Evolutionary conservation across 179 eudicot genomes (phyloP).

Genomic region (Spergularia azorica): DNA sequence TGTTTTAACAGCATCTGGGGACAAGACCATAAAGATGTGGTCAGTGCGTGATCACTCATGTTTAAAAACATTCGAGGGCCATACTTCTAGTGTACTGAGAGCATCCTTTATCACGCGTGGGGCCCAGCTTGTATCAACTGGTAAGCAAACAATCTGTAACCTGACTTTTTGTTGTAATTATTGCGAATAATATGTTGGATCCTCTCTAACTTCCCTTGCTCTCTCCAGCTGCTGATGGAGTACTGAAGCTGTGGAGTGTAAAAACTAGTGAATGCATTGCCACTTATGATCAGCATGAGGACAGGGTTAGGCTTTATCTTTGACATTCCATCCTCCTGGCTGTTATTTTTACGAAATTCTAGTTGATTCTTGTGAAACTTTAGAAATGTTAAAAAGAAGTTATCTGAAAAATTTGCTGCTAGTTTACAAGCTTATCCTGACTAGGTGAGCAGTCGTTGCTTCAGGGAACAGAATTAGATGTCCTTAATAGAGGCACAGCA

Average conservation of each 20-base stretch:
- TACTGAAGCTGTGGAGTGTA: constrained; percentile 89
- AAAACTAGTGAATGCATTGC: constrained; percentile 85
- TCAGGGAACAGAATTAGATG: background rate
- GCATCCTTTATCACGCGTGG: constrained; percentile 85
- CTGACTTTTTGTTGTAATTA: background rate
- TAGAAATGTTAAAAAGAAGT: background rate
- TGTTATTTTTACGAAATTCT: background rate
- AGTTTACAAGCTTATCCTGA: background rate
- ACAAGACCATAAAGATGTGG: constrained; percentile 95
- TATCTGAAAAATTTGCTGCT: background rate
- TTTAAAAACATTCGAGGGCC: constrained; percentile 94
- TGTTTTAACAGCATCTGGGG: constrained; percentile 94
- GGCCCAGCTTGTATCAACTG: constrained; percentile 87
- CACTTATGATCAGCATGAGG: constrained; percentile 93
- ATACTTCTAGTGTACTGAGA: constrained; percentile 82
- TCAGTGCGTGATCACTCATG: constrained; percentile 90
- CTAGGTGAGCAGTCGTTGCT: background rate
- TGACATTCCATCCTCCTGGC: background rate
- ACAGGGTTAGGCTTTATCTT: constrained; percentile 52
- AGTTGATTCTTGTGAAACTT: background rate
- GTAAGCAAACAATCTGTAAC: constrained; percentile 41
- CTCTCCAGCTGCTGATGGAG: constrained; percentile 82
- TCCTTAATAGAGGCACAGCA: background rate
- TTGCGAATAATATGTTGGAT: background rate
- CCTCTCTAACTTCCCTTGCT: constrained; percentile 1